These are phyloP conservation scores for Neoboletus magnificus DNA, from an alignment of 768 basidiomycete genomes.

Conservation along the genomic window DNA sequence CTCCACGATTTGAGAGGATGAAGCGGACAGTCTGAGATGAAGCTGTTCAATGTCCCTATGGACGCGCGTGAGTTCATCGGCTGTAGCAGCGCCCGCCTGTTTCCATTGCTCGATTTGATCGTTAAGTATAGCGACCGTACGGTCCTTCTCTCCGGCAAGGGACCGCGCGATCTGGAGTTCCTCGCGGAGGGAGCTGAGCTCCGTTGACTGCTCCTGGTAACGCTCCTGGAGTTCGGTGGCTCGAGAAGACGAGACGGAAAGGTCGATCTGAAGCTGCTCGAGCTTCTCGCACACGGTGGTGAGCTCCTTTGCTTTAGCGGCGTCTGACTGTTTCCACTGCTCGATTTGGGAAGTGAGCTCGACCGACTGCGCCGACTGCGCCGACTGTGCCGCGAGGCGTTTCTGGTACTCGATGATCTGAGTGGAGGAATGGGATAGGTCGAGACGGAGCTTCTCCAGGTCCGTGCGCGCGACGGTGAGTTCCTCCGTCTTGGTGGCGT, in stretches of 20 bases:
- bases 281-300: not conserved
- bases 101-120: not conserved
- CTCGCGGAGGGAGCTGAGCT: not conserved
- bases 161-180: not conserved
- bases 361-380: not conserved
- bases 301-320: not conserved
- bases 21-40: not conserved
- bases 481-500: not conserved
- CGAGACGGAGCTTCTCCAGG: not conserved
- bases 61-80: not conserved
- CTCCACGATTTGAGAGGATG: not conserved
- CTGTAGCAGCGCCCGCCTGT: not conserved
- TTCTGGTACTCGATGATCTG: not conserved
- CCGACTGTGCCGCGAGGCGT: not conserved
- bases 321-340: not conserved
- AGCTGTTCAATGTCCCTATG: not conserved
- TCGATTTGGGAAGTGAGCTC: not conserved
- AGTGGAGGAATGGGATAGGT: not conserved
- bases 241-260: not conserved
- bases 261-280: not conserved
- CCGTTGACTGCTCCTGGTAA: not conserved
- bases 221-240: not conserved
- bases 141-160: not conserved
- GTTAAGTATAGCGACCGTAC: not conserved
- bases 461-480: not conserved